Base-by-base conservation (phyloP, 2,329 filamentous ascomycete genomes). In the Paecilomyces niveus region DNA sequence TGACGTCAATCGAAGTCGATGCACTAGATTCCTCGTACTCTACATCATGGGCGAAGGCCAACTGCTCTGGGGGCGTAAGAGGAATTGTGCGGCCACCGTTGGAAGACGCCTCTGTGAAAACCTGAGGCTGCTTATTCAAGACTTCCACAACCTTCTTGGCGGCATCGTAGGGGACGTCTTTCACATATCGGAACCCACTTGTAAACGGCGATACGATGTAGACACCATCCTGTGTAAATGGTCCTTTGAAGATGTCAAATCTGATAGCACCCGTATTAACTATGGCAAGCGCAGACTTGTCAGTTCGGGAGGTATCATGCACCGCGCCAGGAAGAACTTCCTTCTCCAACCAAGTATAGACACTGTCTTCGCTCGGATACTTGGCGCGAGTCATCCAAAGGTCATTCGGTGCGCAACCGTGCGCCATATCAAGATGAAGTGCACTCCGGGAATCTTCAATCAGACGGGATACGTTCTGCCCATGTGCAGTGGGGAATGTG, bases 171-270 rank as follows among this genome's bases (percentile, higher is more conserved):
- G 92, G 90, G 3, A 99, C 89, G 65, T 95, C 85, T 56, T 88
- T 86, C 55, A 97, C 80, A 64, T 86, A 91, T 26, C 82, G 80
- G 72, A 97, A 89, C 1, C 83, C 84, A 72, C 88, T 96, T 1
- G 85, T 85, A 71, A 99, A 99, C 0, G 94, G 94, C 8, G 89
- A 95, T 29, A 97, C 82, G 45, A 93, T 87, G 70, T 86, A 97
- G 0, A 89, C 90, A 3, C 87, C 88, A 71, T 99, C 94, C 45
- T 86, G 85, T 0, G 94, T 97, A 69, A 97, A 97, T 0, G 87
- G 80, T 0, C 94, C 94, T 72, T 93, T 86, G 80, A 97, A 96
- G 61, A 99, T 89, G 72, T 99, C 94, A 73, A 97, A 99, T 52
- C 94, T 89, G 64, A 99, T 86, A 3, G 89, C 90, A 26, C 94